Conservation (phyloP, 805 yeast species). For the Zygoascus ofunaensis region DNA sequence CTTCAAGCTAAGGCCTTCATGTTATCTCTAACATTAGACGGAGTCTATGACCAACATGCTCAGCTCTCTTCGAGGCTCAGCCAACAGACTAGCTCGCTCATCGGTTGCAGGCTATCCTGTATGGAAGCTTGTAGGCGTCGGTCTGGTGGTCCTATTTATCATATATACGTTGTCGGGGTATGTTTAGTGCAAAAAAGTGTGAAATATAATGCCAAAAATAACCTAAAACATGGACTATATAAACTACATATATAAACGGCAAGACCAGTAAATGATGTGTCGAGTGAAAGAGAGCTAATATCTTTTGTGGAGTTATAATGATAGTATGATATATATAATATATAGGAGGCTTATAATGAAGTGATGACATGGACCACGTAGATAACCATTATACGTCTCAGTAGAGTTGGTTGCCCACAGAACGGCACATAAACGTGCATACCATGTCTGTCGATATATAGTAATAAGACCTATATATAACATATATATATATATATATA, state of each 20-base stretch:
- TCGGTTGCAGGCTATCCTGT: conserved; percentile 48
- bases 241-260: neutral
- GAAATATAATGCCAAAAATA: neutral
- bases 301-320: no score
- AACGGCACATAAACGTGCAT: no score
- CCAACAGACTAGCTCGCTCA: conserved; percentile 45
- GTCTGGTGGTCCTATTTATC: conserved; percentile 45
- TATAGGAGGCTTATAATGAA: no score
- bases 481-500: neutral
- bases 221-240: neutral
- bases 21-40: conserved; percentile 20
- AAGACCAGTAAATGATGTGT: no score
- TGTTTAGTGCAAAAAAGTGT: conserved; percentile 29
- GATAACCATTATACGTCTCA: no score
- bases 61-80: conserved; percentile 42
- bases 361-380: no score
- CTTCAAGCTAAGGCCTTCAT: no score
- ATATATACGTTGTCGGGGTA: conserved; percentile 47
- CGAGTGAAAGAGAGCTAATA: no score
- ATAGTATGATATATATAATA: no score
- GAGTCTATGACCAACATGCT: conserved; percentile 44
- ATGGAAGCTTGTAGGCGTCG: conserved; percentile 50
- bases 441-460: neutral
- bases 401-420: no score
- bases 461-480: neutral